Percentiles rank a stretch among this genome's conserved stretches.
These are phyloP conservation scores for Royoungia palumana DNA, from an alignment of 768 basidiomycete genomes.

Conservation along the genomic window DNA sequence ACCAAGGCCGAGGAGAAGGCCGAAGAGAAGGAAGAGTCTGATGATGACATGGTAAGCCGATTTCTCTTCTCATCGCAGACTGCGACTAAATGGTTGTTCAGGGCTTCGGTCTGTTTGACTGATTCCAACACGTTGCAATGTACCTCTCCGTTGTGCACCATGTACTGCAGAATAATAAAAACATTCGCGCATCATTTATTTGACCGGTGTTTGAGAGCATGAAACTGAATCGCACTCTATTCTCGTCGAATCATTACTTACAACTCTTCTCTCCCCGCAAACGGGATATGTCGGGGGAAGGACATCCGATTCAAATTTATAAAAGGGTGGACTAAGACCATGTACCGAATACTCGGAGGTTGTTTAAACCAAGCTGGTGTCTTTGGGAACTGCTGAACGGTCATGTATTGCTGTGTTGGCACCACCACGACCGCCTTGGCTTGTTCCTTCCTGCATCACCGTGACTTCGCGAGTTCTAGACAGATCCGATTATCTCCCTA, in stretches of 20 bases:
- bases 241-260: not conserved
- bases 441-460: no score
- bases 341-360: no score
- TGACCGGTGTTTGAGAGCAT: conserved; percentile 1
- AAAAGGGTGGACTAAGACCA: not conserved
- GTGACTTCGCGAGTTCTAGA: conserved; percentile 1
- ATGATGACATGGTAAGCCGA: conserved; percentile 78
- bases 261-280: not conserved
- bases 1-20: conserved; percentile 68
- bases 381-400: no score
- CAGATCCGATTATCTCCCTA: conserved; percentile 34
- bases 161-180: conserved; percentile 24
- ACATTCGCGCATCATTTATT: conserved; percentile 9
- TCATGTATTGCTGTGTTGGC: no score
- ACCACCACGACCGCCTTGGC: no score
- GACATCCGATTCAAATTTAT: no score
- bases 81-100: conserved; percentile 26
- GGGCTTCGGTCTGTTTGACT: conserved; percentile 97
- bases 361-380: no score
- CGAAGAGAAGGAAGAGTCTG: conserved; percentile 82
- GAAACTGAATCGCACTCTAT: not conserved
- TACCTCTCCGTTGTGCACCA: conserved; percentile 13
- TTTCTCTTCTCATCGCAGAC: not conserved
- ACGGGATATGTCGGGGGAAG: conserved; percentile 13
- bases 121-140: conserved; percentile 19